Conservation (phyloP, 352 stramenopile genomes). For the Phytopythium litorale region DNA sequence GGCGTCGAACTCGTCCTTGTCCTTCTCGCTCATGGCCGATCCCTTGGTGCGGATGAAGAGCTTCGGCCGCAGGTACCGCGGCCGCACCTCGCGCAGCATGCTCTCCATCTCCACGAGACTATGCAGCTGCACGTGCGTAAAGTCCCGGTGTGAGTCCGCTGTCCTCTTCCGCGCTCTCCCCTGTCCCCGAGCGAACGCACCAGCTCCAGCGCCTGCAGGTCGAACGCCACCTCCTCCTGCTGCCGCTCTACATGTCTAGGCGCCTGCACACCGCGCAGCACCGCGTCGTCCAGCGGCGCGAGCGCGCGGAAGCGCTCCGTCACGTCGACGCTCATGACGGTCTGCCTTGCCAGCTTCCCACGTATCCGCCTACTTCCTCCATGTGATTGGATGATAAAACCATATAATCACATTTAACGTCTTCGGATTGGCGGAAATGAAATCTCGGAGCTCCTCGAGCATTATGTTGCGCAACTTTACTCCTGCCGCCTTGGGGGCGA, state of each 20-base stretch:
- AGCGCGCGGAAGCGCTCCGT: constrained; percentile 33
- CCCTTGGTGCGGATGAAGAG: constrained; percentile 60
- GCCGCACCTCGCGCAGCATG: constrained; percentile 38
- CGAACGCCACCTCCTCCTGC: constrained; percentile 10
- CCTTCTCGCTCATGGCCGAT: constrained; percentile 54
- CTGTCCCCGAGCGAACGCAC: constrained; percentile 5
- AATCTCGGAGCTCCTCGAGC: background rate
- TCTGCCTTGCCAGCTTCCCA: background rate
- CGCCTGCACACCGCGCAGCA: background rate
- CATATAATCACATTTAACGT: background rate
- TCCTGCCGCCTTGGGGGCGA: background rate
- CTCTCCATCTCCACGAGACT: constrained; percentile 50
- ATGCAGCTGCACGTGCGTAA: constrained; percentile 21
- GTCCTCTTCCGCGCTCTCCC: background rate
- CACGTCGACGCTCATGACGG: constrained; percentile 16
- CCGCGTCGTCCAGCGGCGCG: constrained; percentile 13
- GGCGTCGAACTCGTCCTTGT: constrained; percentile 76
- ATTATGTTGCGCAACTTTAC: background rate
- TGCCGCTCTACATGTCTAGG: background rate
- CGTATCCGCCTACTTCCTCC: background rate
- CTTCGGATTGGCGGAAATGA: background rate
- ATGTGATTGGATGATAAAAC: background rate
- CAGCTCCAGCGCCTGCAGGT: constrained; percentile 25
- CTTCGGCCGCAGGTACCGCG: constrained; percentile 59
- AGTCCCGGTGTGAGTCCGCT: background rate